phyloP scores from a whole-genome alignment of 192 early-diverging fungal species.

The Powellomyces hirtus region DNA sequence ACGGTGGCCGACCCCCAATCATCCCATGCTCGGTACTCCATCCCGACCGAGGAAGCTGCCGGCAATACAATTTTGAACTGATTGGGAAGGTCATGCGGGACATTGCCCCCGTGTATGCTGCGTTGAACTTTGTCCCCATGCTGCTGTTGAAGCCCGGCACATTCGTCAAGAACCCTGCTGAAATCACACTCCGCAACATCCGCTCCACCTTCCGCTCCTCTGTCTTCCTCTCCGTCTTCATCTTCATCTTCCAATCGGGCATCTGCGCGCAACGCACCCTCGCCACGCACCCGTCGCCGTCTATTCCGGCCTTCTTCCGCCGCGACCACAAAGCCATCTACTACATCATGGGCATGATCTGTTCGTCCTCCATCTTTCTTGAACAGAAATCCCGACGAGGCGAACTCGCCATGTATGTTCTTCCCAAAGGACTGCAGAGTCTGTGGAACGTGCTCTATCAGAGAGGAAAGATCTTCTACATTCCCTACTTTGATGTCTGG shows the following conservation, averaged over 20 bases:
- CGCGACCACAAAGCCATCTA: constrained; percentile 62
- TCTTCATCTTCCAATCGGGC: constrained; percentile 63
- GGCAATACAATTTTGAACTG: constrained; percentile 24
- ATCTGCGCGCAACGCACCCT: constrained; percentile 68
- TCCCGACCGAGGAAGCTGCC: constrained; percentile 24
- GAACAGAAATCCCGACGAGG: constrained; percentile 66
- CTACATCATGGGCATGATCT: constrained; percentile 60
- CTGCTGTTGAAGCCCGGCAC: constrained; percentile 57
- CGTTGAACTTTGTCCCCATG: constrained; percentile 74
- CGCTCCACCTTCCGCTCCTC: constrained; percentile 52
- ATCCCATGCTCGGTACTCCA: constrained; percentile 60
- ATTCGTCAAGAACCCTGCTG: constrained; percentile 43
- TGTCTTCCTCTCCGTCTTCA: constrained; percentile 63
- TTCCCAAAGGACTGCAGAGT: constrained; percentile 69
- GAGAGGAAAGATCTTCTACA: constrained; percentile 53
- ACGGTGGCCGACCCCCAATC: constrained; percentile 27
- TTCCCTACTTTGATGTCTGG: constrained; percentile 63
- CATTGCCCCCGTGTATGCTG: constrained; percentile 63
- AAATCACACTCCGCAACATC: background rate
- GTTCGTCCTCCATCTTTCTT: constrained; percentile 61
- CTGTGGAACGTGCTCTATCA: constrained; percentile 66
- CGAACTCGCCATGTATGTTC: constrained; percentile 75
- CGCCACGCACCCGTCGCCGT: constrained; percentile 28
- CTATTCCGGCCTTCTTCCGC: constrained; percentile 26
- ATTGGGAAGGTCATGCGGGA: constrained; percentile 35